These are phyloP conservation scores for Colletotrichum simmondsii DNA, from an alignment of 2,329 filamentous ascomycete species.

Conservation along the genomic window DNA sequence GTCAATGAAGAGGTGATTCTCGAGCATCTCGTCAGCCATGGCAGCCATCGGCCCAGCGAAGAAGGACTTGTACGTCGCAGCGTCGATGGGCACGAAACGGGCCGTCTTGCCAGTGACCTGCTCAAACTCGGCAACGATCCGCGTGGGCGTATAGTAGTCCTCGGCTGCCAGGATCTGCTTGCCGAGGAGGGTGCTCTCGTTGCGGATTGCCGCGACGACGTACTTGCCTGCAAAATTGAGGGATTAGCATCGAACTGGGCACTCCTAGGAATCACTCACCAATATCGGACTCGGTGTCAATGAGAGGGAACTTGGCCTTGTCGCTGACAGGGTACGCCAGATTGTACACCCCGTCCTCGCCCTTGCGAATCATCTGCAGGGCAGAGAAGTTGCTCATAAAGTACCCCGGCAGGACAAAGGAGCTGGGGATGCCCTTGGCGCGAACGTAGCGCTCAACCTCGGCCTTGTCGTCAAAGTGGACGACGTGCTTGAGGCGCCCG, in stretches of 20 bases:
- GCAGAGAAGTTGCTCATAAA: constrained; percentile 62
- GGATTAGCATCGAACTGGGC: too few relatives aligned
- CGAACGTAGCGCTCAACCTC: constrained; percentile 59
- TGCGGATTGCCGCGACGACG: constrained; percentile 20
- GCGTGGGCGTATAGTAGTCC: constrained; percentile 32
- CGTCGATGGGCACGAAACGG: constrained; percentile 28
- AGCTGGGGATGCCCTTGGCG: constrained; percentile 52
- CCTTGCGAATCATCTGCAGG: constrained; percentile 37
- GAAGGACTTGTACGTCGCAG: constrained; percentile 39
- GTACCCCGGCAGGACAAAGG: constrained; percentile 59
- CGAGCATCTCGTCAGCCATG: constrained; percentile 38
- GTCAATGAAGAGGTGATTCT: constrained; percentile 37
- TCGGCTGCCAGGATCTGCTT: constrained; percentile 33
- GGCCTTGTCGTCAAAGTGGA: constrained; percentile 60
- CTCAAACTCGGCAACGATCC: constrained; percentile 31
- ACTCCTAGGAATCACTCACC: constrained; percentile 30
- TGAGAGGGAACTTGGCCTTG: constrained; percentile 44
- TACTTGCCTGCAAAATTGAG: constrained; percentile 2
- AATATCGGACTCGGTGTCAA: constrained; percentile 46
- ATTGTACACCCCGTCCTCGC: constrained; percentile 41
- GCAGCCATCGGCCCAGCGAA: constrained; percentile 27
- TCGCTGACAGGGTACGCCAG: constrained; percentile 38
- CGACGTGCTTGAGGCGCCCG: constrained; percentile 40
- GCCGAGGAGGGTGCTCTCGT: constrained; percentile 4
- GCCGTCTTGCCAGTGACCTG: constrained; percentile 23